Evolutionary conservation across 495 filamentous ascomycete genomes (phyloP), one percentile per base, ranked within the genome.

Genomic region (Entonaema liquescens): DNA sequence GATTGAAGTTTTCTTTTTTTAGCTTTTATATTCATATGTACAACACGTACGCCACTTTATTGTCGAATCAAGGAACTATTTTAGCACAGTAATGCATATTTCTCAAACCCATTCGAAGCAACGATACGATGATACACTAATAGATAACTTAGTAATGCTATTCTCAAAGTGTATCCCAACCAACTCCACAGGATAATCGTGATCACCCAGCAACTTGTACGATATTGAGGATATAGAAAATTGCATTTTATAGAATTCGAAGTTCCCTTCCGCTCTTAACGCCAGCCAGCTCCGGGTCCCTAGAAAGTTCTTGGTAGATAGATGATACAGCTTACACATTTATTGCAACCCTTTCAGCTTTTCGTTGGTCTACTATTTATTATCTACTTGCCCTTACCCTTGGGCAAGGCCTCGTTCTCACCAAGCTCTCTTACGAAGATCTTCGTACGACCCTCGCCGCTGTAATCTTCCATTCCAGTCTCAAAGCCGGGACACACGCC

Each of bases 401-500:
- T 99, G 1, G 91, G 91, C 79, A 93, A 93, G 1, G 93, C 93
- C 81, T 99, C 95, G 3, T 86, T 92, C 80, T 96, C 93, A 5
- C 87, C 87, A 61, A 99, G 80, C 81, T 95, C 92, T 66, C 94
- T 83, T 3, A 99, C 84, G 73, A 90, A 91, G 26, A 99, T 85
- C 79, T 89, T 91, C 2, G 94, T 88, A 25, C 83, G 81, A 0
- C 93, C 92, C 67, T 90, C 89, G 15, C 89, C 84, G 65, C 68
- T 83, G 64, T 90, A 89, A 19, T 93, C 90, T 54, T 95, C 91
- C 80, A 90, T 91, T 1, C 93, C 95, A 70, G 94, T 92, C 83
- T 98, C 95, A 76, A 97, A 98, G 0, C 95, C 93, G 0, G 93
- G 93, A 74, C 93, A 95, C 31, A 93, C 86, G 15, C 86, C 95